These are phyloP conservation scores for Solanum phureja DNA, from an alignment of 257 asterid genomes.

Conservation along the genomic window DNA sequence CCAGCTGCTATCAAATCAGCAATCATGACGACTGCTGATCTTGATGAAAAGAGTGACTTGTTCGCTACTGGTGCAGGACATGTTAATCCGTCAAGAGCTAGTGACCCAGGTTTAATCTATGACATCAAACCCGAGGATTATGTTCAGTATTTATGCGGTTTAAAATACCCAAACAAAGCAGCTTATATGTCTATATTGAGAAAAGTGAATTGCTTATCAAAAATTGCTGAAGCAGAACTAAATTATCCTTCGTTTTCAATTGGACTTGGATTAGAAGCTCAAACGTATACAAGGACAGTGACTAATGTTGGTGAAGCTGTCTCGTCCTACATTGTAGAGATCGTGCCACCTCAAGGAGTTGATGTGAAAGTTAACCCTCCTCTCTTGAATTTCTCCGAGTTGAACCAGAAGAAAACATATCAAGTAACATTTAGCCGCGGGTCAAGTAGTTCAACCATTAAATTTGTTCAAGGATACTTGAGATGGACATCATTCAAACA, in stretches of 20 bases:
- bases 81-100: conserved; percentile 5
- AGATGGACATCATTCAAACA: conserved; percentile 11
- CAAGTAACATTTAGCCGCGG: background rate
- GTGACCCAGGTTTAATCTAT: conserved; percentile 4
- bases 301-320: background rate
- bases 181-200: background rate
- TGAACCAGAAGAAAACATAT: background rate
- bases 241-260: background rate
- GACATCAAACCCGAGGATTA: conserved; percentile 5
- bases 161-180: background rate
- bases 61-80: conserved; percentile 1
- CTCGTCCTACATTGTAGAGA: background rate
- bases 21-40: conserved; percentile 17
- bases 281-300: background rate
- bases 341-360: background rate
- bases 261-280: background rate
- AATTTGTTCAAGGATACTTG: background rate
- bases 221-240: background rate
- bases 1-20: conserved; percentile 29
- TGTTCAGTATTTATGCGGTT: conserved; percentile 4
- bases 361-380: background rate
- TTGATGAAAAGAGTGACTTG: background rate
- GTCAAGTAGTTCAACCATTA: background rate
- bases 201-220: background rate
- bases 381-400: background rate